Percentiles rank a stretch among this genome's conserved stretches.
These are phyloP conservation scores for Curvularia spicifera DNA, from an alignment of 2,329 filamentous ascomycete genomes.

Conservation along the genomic window DNA sequence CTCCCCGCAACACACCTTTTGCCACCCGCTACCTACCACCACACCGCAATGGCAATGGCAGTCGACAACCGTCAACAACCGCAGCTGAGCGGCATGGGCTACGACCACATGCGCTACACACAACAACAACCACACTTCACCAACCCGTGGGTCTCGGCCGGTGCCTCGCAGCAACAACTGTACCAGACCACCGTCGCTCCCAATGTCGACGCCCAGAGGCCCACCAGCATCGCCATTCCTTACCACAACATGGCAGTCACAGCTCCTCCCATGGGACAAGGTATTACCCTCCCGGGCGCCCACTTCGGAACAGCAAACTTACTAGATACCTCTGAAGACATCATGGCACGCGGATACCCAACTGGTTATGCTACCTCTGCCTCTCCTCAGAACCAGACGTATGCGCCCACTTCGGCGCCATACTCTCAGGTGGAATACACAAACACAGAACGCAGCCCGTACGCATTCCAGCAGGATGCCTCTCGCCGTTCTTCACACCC, in stretches of 20 bases:
- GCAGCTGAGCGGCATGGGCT: slow-evolving; percentile 72
- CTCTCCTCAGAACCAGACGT: slow-evolving; percentile 71
- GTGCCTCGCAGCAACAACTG: slow-evolving; percentile 63
- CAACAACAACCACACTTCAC: slow-evolving; percentile 73
- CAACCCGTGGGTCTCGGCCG: slow-evolving; percentile 80
- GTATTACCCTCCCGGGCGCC: slow-evolving; percentile 69
- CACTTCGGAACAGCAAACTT: slow-evolving; percentile 69
- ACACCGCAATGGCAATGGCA: slow-evolving; percentile 82
- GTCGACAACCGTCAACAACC: slow-evolving; percentile 82
- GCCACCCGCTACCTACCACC: slow-evolving; percentile 2
- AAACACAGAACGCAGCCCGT: slow-evolving; percentile 59
- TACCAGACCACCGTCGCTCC: slow-evolving; percentile 71
- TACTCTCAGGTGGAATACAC: slow-evolving; percentile 82
- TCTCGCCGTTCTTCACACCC: slow-evolving; percentile 79
- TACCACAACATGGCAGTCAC: slow-evolving; percentile 77
- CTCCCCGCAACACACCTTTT: slow-evolving; percentile 4
- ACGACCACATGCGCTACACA: slow-evolving; percentile 78
- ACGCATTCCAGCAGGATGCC: slow-evolving; percentile 62
- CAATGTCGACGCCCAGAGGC: slow-evolving; percentile 59
- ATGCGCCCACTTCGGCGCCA: slow-evolving; percentile 70
- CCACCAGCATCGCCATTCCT: slow-evolving; percentile 70
- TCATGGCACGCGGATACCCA: slow-evolving; percentile 73
- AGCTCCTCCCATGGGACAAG: slow-evolving; percentile 72
- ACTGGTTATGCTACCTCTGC: slow-evolving; percentile 73
- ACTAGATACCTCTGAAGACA: slow-evolving; percentile 76